Base-by-base conservation (phyloP, 495 filamentous ascomycete species). In the Physcia stellaris region DNA sequence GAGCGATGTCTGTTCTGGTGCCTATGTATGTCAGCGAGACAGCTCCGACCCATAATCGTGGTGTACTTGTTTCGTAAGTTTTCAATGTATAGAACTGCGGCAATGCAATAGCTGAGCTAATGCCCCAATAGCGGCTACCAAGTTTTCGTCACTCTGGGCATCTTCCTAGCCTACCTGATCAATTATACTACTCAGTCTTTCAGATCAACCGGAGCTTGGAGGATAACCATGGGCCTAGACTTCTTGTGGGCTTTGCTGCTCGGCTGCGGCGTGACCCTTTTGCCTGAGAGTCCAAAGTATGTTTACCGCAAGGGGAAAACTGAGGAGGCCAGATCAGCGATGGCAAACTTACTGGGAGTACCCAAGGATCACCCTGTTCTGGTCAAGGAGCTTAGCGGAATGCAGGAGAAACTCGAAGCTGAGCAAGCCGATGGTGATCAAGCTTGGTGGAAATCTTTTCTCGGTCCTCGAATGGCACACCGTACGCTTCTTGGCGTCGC, bases 71-170 rank as follows among this genome's bases (percentile, higher is more conserved):
- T 33, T 66, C 71, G 34, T 70, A n/a, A n/a, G n/a, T n/a, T n/a
- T n/a, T n/a, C n/a, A n/a, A n/a, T n/a, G n/a, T n/a, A n/a, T n/a
- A n/a, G n/a, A n/a, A n/a, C n/a, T n/a, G n/a, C n/a, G n/a, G n/a
- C n/a, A n/a, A n/a, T n/a, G n/a, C n/a, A n/a, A n/a, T n/a, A n/a
- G n/a, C n/a, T n/a, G n/a, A n/a, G n/a, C n/a, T n/a, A n/a, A n/a
- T n/a, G n/a, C n/a, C n/a, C n/a, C n/a, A n/a, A n/a, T n/a, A n/a
- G n/a, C n/a, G n/a, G 70, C 30, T 90, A 92, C 64, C 84, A 92
- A 62, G 71, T 92, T 17, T 86, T 90, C 62, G 81, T 90, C 56
- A 85, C 85, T 21, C 66, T 86, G 41, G 84, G 84, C 46, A 90
- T 88, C 59, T 84, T 85, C 61, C 71, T 76, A 32, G 80, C 83